Percentiles rank a stretch among this genome's conserved stretches.
Conservation (phyloP, 768 basidiomycete genomes). For the Kwoniella dendrophila region DNA sequence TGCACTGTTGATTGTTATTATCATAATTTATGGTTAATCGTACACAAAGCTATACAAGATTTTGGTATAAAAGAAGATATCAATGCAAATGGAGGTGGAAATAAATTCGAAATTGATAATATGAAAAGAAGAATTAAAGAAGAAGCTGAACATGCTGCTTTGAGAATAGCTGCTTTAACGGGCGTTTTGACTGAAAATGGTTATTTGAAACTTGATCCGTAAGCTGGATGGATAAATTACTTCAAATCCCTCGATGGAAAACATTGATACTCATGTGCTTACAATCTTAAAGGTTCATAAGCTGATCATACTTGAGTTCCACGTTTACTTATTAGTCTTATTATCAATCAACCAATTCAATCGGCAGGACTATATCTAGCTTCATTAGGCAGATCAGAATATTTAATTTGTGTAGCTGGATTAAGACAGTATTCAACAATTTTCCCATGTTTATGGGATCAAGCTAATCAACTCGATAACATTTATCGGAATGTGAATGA, state of each 20-base stretch:
- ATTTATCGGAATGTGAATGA: slow-evolving; percentile 13
- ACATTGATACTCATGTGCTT: too few species aligned
- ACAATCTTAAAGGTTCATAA: too few species aligned
- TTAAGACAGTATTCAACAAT: slow-evolving; percentile 75
- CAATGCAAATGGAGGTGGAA: slow-evolving; percentile 62
- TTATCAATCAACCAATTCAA: slow-evolving; percentile 83
- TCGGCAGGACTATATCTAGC: slow-evolving; percentile 82
- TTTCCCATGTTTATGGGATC: slow-evolving; percentile 74
- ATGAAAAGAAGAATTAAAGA: slow-evolving; percentile 51
- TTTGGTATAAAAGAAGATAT: slow-evolving; percentile 74
- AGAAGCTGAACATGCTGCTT: slow-evolving; percentile 80
- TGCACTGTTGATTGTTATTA: slow-evolving; percentile 64
- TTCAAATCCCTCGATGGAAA: too few species aligned
- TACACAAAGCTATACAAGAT: slow-evolving; percentile 80
- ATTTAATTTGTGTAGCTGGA: slow-evolving; percentile 77
- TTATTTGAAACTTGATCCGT: slow-evolving; percentile 63
- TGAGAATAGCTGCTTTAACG: slow-evolving; percentile 85
- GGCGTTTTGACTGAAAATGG: slow-evolving; percentile 83
- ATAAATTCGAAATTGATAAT: slow-evolving; percentile 65
- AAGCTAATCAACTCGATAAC: slow-evolving; percentile 66
- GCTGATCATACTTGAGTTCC: neutral
- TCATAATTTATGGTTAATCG: slow-evolving; percentile 86
- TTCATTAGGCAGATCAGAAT: slow-evolving; percentile 78
- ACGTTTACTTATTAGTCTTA: slow-evolving; percentile 62
- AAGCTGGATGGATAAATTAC: too few species aligned